Conservation (phyloP, 176 grass and related monocot species). For the Chrysopogon serrulatus region DNA sequence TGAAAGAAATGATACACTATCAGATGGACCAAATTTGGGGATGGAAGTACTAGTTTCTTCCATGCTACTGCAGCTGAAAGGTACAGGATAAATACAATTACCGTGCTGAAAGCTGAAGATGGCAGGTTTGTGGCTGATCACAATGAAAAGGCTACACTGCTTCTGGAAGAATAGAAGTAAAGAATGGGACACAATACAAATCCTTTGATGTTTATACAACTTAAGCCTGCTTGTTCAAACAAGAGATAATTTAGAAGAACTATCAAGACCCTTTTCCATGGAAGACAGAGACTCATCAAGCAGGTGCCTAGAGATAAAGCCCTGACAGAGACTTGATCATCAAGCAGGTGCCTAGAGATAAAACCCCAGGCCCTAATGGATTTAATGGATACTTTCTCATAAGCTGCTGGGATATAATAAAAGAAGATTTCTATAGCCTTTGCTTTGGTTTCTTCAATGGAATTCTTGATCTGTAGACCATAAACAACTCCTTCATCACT, state of each 20-base stretch:
- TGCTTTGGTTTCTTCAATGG: neutral
- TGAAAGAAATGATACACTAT: neutral
- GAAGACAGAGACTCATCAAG: neutral
- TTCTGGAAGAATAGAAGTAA: neutral
- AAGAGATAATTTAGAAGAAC: accelerated
- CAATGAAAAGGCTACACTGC: neutral
- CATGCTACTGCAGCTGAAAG: neutral
- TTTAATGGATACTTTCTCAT: neutral
- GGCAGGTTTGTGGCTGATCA: neutral
- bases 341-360: neutral
- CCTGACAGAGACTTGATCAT: too few species aligned
- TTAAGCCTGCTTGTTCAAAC: accelerated
- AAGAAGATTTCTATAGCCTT: neutral
- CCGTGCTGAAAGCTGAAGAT: neutral
- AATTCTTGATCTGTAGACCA: accelerated
- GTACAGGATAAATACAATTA: neutral
- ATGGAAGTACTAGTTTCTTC: neutral
- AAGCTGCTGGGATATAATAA: neutral
- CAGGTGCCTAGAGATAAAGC: too few species aligned
- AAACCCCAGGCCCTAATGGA: neutral
- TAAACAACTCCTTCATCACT: neutral
- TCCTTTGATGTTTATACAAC: neutral
- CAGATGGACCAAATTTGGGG: neutral
- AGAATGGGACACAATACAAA: neutral
- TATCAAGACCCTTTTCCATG: accelerated